Evolutionary conservation across 352 stramenopile genomes (phyloP).

Genomic region (Phytophthora hibernalis): DNA sequence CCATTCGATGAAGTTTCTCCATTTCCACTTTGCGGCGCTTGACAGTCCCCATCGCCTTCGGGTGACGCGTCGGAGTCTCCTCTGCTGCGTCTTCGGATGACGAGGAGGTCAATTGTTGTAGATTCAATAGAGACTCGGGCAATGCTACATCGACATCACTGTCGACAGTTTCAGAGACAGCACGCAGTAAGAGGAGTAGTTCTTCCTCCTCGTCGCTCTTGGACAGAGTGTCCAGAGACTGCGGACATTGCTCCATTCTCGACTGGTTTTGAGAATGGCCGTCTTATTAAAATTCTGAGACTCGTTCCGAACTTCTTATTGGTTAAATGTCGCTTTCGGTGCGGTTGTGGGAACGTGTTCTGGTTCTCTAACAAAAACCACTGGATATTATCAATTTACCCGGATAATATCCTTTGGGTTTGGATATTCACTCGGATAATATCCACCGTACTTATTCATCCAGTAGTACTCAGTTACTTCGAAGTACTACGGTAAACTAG

Average conservation of each 20-base stretch:
- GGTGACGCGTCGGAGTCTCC: not conserved
- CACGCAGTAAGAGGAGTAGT: not conserved
- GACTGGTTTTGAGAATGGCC: too few species aligned
- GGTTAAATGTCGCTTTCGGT: too few species aligned
- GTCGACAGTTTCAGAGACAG: not conserved
- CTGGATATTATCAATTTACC: too few species aligned
- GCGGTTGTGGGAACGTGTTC: too few species aligned
- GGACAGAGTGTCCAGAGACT: not conserved
- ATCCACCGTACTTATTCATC: too few species aligned
- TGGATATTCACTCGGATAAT: too few species aligned
- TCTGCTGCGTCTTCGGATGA: not conserved
- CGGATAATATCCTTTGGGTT: too few species aligned
- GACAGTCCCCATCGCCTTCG: constrained; percentile 9
- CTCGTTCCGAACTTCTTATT: too few species aligned
- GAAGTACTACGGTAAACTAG: too few species aligned
- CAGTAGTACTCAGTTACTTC: too few species aligned
- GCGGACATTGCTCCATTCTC: not conserved
- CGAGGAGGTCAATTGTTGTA: not conserved
- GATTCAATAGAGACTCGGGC: not conserved
- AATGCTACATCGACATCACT: not conserved
- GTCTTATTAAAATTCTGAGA: too few species aligned
- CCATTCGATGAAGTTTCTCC: constrained; percentile 12
- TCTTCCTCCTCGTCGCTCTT: not conserved
- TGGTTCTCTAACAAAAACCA: too few species aligned
- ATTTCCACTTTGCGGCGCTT: constrained; percentile 29